These are phyloP conservation scores for Capsella rubella DNA, from an alignment of 441 rosid species.

Conservation along the genomic window DNA sequence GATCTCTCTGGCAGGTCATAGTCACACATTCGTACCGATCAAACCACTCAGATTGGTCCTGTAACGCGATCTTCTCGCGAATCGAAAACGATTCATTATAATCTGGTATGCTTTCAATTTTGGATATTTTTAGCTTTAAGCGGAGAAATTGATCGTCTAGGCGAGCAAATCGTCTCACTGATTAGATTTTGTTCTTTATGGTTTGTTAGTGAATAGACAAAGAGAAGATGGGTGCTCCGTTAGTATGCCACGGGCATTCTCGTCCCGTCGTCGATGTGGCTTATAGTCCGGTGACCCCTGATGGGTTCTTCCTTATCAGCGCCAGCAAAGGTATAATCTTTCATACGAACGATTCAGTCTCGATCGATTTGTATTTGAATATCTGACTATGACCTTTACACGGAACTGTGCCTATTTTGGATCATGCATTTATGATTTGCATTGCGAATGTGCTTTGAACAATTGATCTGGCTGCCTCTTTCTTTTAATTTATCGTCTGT, in stretches of 20 bases:
- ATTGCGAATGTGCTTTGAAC: neutral
- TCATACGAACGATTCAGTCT: constrained; percentile 2
- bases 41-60: constrained; percentile 28
- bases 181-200: constrained; percentile 18
- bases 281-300: constrained; percentile 93
- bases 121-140: neutral
- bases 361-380: constrained; percentile 27
- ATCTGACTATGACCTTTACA: neutral
- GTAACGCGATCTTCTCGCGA: neutral
- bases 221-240: constrained; percentile 73
- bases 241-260: constrained; percentile 99
- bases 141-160: neutral
- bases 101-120: constrained; percentile 8
- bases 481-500: neutral
- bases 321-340: constrained; percentile 83
- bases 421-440: constrained; percentile 12
- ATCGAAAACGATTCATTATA: neutral
- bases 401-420: neutral
- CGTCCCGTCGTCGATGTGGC: constrained; percentile 93
- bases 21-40: constrained; percentile 29
- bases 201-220: constrained; percentile 56
- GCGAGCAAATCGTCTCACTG: constrained; percentile 9
- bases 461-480: neutral
- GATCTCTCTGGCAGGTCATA: constrained; percentile 10
- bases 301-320: constrained; percentile 94